phyloP scores from a whole-genome alignment of 2,329 filamentous ascomycete species.

The Chaetothyriales sp. region DNA sequence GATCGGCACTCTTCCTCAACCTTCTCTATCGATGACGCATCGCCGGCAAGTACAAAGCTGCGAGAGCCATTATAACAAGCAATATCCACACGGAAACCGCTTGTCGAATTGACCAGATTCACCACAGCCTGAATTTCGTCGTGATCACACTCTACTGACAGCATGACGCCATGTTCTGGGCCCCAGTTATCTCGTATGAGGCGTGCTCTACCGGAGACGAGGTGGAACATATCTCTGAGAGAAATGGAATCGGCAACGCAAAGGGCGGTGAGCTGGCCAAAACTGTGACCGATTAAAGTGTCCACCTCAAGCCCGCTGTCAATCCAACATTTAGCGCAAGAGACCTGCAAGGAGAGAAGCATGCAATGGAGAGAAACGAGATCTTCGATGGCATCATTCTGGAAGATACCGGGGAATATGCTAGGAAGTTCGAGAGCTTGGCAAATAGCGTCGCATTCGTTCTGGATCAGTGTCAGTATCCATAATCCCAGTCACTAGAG shows the following conservation, averaged over 20 bases:
- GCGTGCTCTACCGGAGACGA: slow-evolving; percentile 14
- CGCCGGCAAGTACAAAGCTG: slow-evolving; percentile 1
- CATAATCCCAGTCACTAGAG: no score
- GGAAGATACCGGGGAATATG: slow-evolving; percentile 22
- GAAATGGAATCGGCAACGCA: slow-evolving; percentile 17
- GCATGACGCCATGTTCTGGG: slow-evolving; percentile 14
- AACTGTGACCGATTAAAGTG: slow-evolving; percentile 21
- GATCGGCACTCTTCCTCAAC: background rate
- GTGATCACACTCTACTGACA: slow-evolving; percentile 5
- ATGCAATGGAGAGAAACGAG: slow-evolving; percentile 21
- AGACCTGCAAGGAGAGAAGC: slow-evolving; percentile 21
- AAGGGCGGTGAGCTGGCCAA: slow-evolving; percentile 20
- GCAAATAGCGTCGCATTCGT: slow-evolving; percentile 20
- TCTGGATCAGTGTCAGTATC: background rate
- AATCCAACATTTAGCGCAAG: slow-evolving; percentile 21
- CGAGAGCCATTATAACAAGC: slow-evolving; percentile 1
- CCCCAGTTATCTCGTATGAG: slow-evolving; percentile 17
- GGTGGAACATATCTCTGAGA: slow-evolving; percentile 15
- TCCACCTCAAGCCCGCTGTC: slow-evolving; percentile 21
- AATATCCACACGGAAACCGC: background rate
- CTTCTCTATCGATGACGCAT: background rate
- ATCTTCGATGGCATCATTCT: slow-evolving; percentile 18
- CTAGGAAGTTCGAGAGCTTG: slow-evolving; percentile 16
- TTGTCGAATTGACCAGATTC: background rate
- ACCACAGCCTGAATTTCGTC: background rate